phyloP scores from a whole-genome alignment of 176 grass and related monocot species.

The Cenchrus purpureus region DNA sequence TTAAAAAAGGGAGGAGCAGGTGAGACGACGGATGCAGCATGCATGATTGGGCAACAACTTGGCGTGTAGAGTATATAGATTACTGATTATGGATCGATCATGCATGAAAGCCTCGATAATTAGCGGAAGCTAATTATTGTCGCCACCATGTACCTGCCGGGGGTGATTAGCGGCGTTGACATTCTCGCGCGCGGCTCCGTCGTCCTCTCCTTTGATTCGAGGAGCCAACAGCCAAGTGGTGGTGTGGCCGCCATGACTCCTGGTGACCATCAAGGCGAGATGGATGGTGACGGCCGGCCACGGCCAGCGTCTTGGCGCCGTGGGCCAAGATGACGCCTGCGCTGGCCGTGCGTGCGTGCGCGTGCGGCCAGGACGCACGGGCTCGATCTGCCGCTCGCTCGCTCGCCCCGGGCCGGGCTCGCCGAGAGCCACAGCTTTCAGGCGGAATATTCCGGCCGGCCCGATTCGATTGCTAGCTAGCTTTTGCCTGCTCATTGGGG shows the following conservation, averaged over 20 bases:
- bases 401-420: too few species aligned
- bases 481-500: neutral
- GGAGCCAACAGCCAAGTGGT: neutral
- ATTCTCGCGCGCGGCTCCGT: neutral
- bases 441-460: neutral
- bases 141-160: neutral
- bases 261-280: neutral
- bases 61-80: neutral
- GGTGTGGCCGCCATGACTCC: neutral
- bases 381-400: too few species aligned
- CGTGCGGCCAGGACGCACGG: too few species aligned
- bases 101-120: neutral
- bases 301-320: too few species aligned
- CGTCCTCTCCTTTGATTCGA: neutral
- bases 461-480: neutral
- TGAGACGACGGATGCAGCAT: neutral
- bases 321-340: too few species aligned
- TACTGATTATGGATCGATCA: neutral
- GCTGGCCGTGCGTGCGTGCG: too few species aligned
- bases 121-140: neutral
- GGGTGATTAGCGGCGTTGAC: neutral
- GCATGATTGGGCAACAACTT: constrained; percentile 17
- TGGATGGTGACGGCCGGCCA: neutral
- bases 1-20: neutral
- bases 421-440: too few species aligned